Evolutionary conservation across 805 yeast species (phyloP), one percentile per base, ranked within the genome.

Genomic region (Yarrowia keelungensis): DNA sequence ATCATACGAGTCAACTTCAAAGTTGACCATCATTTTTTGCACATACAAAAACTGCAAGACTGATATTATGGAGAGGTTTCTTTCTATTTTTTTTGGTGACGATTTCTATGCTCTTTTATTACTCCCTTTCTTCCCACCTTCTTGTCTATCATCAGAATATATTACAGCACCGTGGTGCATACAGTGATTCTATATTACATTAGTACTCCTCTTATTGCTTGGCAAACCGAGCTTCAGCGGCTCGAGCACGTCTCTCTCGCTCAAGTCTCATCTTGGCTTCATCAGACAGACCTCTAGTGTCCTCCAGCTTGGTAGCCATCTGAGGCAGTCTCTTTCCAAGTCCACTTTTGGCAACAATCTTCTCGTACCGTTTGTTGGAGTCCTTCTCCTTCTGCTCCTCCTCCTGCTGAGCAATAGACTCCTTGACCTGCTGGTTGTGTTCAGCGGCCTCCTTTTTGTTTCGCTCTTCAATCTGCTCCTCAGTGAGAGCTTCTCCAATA

Each of bases 181-280:
- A 32, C 53, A 49, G 38, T 49, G 53, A 49, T 49, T 49, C 53
- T 49, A 49, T 11, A 26, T 19, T 4, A 22, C 9, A 7, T 8
- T 46, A 46, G 8, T 46, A 8, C 69, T 26, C 32, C 32, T 26
- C 32, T 26, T 26, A 26, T 3, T 26, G 32, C 32, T 74, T 78
- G 68, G 80, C 82, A 74, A 91, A 73, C 73, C 99, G 83, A 0
- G 94, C 97, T 76, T 95, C 98, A 0, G 97, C 98, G 0, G 99
- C 99, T 68, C 98, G 84, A 0, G 98, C 98, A 68, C 98, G 83
- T 75, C 93, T 93, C 74, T 95, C 99, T 70, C 99, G 85, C 90
- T 93, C 92, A 22, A 95, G 79, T 74, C 88, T 84, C 83, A 84
- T 82, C 74, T 86, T 84, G 72, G 93, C 97, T 35, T 87, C 91